Evolutionary conservation across 2,329 filamentous ascomycete genomes (phyloP).

Genomic region (Curvularia eragrostidis): DNA sequence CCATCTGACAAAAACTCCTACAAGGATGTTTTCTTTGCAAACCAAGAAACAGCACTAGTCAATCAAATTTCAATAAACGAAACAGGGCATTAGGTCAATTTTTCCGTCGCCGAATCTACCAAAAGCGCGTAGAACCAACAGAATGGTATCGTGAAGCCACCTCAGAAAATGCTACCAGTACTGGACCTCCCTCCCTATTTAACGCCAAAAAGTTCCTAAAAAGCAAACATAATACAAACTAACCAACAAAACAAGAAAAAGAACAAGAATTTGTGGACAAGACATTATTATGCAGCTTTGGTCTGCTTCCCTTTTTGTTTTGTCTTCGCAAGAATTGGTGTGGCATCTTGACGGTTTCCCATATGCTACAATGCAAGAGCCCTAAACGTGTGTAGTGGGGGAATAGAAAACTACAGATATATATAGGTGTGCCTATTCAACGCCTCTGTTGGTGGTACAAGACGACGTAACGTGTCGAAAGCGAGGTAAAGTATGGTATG

Average conservation of each 20-base stretch:
- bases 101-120: neutral
- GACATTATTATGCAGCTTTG: neutral
- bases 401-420: conserved; percentile 6
- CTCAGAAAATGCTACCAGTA: neutral
- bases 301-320: neutral
- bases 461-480: neutral
- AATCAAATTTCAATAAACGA: neutral
- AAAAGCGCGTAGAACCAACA: neutral
- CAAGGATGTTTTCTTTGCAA: neutral
- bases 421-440: conserved; percentile 11
- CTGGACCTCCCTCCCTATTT: neutral
- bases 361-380: conserved; percentile 7
- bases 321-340: neutral
- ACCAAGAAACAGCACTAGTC: neutral
- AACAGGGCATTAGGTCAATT: neutral
- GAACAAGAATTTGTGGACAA: neutral
- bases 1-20: neutral
- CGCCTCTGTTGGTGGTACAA: conserved; percentile 11
- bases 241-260: neutral
- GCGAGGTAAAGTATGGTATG: neutral
- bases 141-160: neutral
- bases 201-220: neutral
- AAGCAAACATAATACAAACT: neutral
- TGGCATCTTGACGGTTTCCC: neutral
- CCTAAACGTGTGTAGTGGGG: neutral